phyloP scores from a whole-genome alignment of 768 basidiomycete genomes.

The Lyophyllum shimeji region DNA sequence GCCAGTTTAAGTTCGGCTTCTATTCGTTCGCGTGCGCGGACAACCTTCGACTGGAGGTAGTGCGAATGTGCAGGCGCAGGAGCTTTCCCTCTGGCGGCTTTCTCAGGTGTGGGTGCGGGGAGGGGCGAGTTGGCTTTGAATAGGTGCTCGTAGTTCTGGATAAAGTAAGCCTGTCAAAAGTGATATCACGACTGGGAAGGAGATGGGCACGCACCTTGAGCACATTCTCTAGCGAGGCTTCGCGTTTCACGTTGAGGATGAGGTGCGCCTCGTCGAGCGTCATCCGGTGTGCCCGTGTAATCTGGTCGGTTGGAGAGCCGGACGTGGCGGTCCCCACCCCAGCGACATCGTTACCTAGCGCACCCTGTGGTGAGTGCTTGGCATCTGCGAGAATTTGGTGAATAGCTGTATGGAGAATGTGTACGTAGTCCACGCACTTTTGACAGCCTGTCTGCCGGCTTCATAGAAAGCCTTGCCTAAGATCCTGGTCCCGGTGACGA shows the following conservation, averaged over 20 bases:
- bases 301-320: constrained; percentile 72
- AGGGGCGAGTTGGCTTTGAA: constrained; percentile 87
- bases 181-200: neutral
- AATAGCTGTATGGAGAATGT: neutral
- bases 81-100: constrained; percentile 43
- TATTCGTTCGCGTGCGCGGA: constrained; percentile 91
- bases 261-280: constrained; percentile 93
- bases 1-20: constrained; percentile 69
- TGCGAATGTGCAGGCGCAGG: constrained; percentile 65
- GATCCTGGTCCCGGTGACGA: constrained; percentile 75
- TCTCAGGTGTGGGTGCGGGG: constrained; percentile 54
- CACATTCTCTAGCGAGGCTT: constrained; percentile 64
- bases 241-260: constrained; percentile 85
- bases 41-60: constrained; percentile 97
- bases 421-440: constrained; percentile 60
- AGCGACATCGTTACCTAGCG: constrained; percentile 63
- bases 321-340: constrained; percentile 76
- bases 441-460: constrained; percentile 88
- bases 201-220: constrained; percentile 57
- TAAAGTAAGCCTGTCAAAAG: constrained; percentile 3
- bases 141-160: constrained; percentile 87
- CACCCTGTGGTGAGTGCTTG: constrained; percentile 72
- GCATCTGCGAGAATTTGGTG: constrained; percentile 57
- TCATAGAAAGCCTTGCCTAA: constrained; percentile 90
- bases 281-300: constrained; percentile 88